Evolutionary conservation across 2,329 filamentous ascomycete genomes (phyloP), one percentile per base, ranked within the genome.

Genomic region (Leptoxyphium fumago): DNA sequence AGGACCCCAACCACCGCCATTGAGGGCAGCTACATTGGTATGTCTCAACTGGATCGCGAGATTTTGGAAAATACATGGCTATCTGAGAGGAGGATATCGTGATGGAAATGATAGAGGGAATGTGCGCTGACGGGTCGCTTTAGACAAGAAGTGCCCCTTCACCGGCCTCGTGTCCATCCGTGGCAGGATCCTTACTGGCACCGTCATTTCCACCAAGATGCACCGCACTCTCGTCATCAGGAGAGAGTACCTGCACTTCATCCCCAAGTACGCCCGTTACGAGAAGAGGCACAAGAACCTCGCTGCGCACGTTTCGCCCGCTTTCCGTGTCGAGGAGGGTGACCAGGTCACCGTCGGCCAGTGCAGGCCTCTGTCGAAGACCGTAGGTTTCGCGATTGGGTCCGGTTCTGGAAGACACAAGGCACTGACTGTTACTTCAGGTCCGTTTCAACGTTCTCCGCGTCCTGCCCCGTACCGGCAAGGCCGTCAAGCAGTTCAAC

Each of bases 281-380:
- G 93, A 98, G 86, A 96, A 95, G 83, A 81, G 91, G 71, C 91
- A 98, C 85, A 95, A 95, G 84, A 98, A 98, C 82, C 79, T 98
- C 57, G 86, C 91, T 65, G 91, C 89, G 59, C 91, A 98, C 80
- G 89, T 96, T 64, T 95, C 88, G 56, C 91, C 91, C 63, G 89
- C 89, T 71, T 98, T 98, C 87, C 91, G 91, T 94, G 88, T 96
- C 63, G 84, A 94, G 77, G 89, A 96, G 70, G 93, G 91, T 80
- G 91, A 98, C 74, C 83, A 89, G 75, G 93, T 98, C 64, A 94
- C 89, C 62, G 89, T 98, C 71, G 91, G 91, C 74, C 91, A 98
- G 78, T 98, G 91, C 85, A 79, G 91, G 72, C 91, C 91, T 65
- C 79, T 98, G 64, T 88, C 82, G 84, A 98, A 98, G 85, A 98